A percentile compares a stretch with the other conserved stretches of the same genome.
Conservation (phyloP, 805 yeast genomes). For the Yarrowia sp. region DNA sequence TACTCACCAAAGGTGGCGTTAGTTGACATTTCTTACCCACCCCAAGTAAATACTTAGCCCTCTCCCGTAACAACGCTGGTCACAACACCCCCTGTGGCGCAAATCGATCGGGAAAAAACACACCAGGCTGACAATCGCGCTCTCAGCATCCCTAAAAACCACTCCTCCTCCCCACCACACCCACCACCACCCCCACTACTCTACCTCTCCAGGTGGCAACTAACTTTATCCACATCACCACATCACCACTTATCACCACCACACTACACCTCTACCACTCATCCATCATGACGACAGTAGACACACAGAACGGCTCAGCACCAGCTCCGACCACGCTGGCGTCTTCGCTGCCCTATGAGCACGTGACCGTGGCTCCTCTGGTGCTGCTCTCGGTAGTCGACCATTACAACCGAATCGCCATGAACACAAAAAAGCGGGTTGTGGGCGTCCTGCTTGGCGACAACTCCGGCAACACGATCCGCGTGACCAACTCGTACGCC, state of each 20-base stretch:
- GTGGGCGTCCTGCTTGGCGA: slow-evolving; percentile 95
- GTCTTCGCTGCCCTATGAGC: slow-evolving; percentile 28
- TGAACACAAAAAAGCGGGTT: slow-evolving; percentile 72
- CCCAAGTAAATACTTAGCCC: neutral
- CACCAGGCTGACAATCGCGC: no score
- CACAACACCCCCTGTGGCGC: no score
- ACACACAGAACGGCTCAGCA: neutral
- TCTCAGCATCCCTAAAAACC: neutral
- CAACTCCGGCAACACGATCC: slow-evolving; percentile 51
- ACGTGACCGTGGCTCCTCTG: slow-evolving; percentile 91
- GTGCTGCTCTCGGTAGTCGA: slow-evolving; percentile 93
- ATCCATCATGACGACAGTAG: neutral
- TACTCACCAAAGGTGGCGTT: no score
- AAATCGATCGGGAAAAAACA: no score
- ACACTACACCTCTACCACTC: neutral
- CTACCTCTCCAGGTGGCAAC: neutral
- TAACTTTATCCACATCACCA: slow-evolving; percentile 16
- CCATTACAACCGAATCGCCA: slow-evolving; percentile 86
- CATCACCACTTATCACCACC: slow-evolving; percentile 3
- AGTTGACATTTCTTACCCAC: no score
- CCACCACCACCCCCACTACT: neutral
- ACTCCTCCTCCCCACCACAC: neutral
- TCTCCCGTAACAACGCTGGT: no score
- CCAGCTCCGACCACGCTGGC: slow-evolving; percentile 6
- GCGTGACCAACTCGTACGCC: slow-evolving; percentile 90